Base-by-base conservation (phyloP, 2,329 filamentous ascomycete genomes). In the Sporothrix sp. region DNA sequence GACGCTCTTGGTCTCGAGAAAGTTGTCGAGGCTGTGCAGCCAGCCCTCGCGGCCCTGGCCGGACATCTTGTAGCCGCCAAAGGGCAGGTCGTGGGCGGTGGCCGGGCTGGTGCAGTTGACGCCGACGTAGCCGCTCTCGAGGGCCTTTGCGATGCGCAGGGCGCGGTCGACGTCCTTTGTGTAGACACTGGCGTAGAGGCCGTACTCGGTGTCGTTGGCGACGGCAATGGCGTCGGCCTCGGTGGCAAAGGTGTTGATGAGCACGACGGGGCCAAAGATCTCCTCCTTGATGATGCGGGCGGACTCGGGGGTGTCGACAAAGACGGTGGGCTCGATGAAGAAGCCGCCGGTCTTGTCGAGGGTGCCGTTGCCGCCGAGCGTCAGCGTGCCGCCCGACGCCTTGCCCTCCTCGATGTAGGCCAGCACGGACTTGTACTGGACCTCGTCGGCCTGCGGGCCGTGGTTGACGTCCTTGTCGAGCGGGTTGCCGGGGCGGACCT, bases 51-150 rank as follows among this genome's bases (percentile, higher is more conserved):
- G 58, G 14, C 64, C 65, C 52, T 61, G 57, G 2, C 66, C 66
- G 50, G 65, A 67, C 50, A 57, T 58, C 58, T 71, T 71, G 54
- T 63, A 67, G 4, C 68, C 68, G 37, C 68, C 68, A 55, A 70
- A 68, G 1, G 67, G 65, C 59, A 63, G 60, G 52, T 69, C 67
- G 50, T 56, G 62, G 1, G 58, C 60, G 14, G 56, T 57, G 0
- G 59, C 62, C 1, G 66, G 66, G 50, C 62, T 65, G 2, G 66
- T 68, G 52, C 57, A 59, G 53, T 78, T 78, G 55, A 78, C 71
- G 64, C 73, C 76, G 3, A 78, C 73, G 66, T 74, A 74, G 11
- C 75, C 75, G 21, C 71, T 69, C 60, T 78, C 73, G 46, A 78
- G 69, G 7, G 67, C 72, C 54, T 71, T 71, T 46, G 69, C 60